Evolutionary conservation across 192 early-diverging fungal genomes (phyloP).

Genomic region (Coemansia asiatica): DNA sequence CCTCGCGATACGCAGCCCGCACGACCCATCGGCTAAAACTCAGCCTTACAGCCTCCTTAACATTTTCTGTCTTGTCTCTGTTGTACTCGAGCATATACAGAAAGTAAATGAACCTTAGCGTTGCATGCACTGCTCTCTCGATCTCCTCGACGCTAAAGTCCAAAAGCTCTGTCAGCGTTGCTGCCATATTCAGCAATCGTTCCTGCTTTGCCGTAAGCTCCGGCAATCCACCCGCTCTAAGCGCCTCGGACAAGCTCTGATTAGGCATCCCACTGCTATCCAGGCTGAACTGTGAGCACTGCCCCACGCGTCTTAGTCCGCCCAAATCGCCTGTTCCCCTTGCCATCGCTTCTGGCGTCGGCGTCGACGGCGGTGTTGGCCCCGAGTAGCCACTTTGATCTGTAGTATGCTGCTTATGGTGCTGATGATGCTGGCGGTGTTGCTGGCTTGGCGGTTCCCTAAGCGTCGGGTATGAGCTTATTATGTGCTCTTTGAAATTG

Average conservation of each 20-base stretch:
- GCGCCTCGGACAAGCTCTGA: slow-evolving; percentile 10
- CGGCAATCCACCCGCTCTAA: slow-evolving; percentile 12
- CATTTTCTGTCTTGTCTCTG: not conserved
- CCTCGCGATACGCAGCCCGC: slow-evolving; percentile 45
- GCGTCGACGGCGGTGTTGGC: slow-evolving; percentile 42
- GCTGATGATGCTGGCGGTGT: not conserved
- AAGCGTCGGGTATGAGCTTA: slow-evolving; percentile 41
- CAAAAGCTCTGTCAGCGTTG: slow-evolving; percentile 13
- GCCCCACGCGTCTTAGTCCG: slow-evolving; percentile 14
- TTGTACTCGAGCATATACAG: slow-evolving; percentile 18
- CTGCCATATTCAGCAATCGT: slow-evolving; percentile 24
- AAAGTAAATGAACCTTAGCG: slow-evolving; percentile 38
- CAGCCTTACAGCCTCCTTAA: slow-evolving; percentile 6
- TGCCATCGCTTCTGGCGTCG: not conserved
- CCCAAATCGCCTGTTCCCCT: not conserved
- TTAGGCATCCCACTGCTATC: slow-evolving; percentile 19
- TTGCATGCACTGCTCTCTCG: slow-evolving; percentile 28
- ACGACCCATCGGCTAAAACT: slow-evolving; percentile 32
- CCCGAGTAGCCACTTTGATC: slow-evolving; percentile 11
- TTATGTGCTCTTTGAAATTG: slow-evolving; percentile 39
- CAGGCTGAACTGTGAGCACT: slow-evolving; percentile 32
- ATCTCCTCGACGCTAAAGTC: slow-evolving; percentile 35
- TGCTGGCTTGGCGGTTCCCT: slow-evolving; percentile 14
- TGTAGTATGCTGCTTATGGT: too few relatives aligned
- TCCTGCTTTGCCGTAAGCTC: slow-evolving; percentile 22